A percentile compares a stretch with the other conserved stretches of the same genome.
Evolutionary conservation across 2,329 filamentous ascomycete species (phyloP).

Genomic region (Beauveria sp.): DNA sequence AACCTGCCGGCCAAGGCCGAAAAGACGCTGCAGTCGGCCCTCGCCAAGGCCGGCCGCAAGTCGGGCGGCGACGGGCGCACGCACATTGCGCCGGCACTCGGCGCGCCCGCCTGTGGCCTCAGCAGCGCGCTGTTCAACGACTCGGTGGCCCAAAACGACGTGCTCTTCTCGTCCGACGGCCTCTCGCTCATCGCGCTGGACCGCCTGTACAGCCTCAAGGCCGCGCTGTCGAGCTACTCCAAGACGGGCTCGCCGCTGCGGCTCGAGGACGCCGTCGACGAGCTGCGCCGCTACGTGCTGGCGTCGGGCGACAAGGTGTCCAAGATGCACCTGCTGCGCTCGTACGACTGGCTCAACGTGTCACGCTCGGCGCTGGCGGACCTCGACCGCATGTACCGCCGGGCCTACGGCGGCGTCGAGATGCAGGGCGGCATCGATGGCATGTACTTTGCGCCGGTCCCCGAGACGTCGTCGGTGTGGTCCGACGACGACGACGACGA

Average conservation of each 20-base stretch:
- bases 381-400: slow-evolving; percentile 48
- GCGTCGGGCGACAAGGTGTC: slow-evolving; percentile 42
- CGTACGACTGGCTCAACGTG: slow-evolving; percentile 51
- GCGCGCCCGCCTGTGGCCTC: slow-evolving; percentile 36
- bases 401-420: slow-evolving; percentile 45
- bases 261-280: slow-evolving; percentile 55
- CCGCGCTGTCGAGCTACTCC: slow-evolving; percentile 50
- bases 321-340: slow-evolving; percentile 43
- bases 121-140: slow-evolving; percentile 46
- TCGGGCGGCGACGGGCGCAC: not conserved
- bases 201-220: slow-evolving; percentile 57
- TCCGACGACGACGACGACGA: not conserved
- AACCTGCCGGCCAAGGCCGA: slow-evolving; percentile 39
- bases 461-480: not conserved
- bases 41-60: slow-evolving; percentile 37
- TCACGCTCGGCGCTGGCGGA: slow-evolving; percentile 42
- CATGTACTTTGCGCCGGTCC: slow-evolving; percentile 17
- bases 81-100: slow-evolving; percentile 33
- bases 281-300: slow-evolving; percentile 52
- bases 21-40: slow-evolving; percentile 37
- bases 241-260: slow-evolving; percentile 34
- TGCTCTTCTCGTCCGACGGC: slow-evolving; percentile 52
- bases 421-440: slow-evolving; percentile 38
- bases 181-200: slow-evolving; percentile 54
- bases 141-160: slow-evolving; percentile 52